Conservation (phyloP, 2,329 filamentous ascomycete species). For the Colletotrichum incanum region DNA sequence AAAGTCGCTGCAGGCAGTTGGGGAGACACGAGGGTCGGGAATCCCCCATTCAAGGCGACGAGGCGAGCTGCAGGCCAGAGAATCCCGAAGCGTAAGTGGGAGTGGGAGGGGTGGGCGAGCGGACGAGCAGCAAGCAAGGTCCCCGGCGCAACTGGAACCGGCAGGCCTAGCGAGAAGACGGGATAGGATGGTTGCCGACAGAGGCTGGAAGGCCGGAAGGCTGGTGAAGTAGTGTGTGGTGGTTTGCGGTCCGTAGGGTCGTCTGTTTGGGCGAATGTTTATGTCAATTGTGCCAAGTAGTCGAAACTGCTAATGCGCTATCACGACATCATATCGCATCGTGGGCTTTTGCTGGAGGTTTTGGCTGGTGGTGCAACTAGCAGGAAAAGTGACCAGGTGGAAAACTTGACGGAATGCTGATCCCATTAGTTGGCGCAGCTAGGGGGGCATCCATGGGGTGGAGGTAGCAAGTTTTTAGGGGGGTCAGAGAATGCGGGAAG, state of each 20-base stretch:
- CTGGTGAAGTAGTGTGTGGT: constrained; percentile 3
- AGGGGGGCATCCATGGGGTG: constrained; percentile 30
- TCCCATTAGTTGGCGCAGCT: constrained; percentile 34
- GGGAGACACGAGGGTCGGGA: constrained; percentile 10
- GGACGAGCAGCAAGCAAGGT: constrained; percentile 30
- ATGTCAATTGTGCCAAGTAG: not conserved
- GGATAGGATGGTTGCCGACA: constrained; percentile 9
- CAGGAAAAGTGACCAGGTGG: constrained; percentile 23
- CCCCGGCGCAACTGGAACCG: constrained; percentile 36
- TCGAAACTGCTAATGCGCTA: constrained; percentile 26
- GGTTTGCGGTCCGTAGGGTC: not conserved
- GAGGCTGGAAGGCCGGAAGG: constrained; percentile 8
- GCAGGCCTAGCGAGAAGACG: constrained; percentile 2
- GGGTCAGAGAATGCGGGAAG: constrained; percentile 32
- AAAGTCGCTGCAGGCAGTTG: not conserved
- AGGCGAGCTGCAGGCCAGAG: constrained; percentile 41
- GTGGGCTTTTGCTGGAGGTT: constrained; percentile 19
- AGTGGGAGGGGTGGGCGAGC: constrained; percentile 22
- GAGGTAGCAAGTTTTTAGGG: constrained; percentile 34
- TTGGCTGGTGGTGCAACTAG: constrained; percentile 34
- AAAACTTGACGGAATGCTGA: constrained; percentile 39
- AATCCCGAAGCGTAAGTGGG: constrained; percentile 29
- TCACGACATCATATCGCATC: constrained; percentile 31
- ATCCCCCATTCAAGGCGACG: constrained; percentile 33
- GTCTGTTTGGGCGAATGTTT: not conserved